Evolutionary conservation across 805 yeast genomes (phyloP).

Genomic region (Wickerhamomyces bovis): DNA sequence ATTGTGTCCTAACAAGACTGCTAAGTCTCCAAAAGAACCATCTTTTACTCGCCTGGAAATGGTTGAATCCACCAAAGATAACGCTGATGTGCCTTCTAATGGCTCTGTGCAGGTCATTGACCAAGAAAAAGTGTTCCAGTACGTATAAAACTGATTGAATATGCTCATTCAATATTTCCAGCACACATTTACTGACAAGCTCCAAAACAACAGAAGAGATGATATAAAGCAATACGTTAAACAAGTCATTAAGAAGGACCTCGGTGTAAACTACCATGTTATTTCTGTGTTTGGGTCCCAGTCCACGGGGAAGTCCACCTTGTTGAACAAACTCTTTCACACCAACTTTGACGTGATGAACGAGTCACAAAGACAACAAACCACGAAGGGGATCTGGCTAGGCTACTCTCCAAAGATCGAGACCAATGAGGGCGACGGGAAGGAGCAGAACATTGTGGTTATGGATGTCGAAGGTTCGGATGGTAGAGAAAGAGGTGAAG

Average conservation of each 20-base stretch:
- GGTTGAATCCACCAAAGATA: not conserved
- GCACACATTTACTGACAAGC: constrained; percentile 4
- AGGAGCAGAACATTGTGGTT: constrained; percentile 49
- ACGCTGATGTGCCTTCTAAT: constrained; percentile 1
- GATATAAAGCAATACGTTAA: constrained; percentile 22
- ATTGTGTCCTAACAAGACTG: too few relatives aligned
- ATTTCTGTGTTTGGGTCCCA: constrained; percentile 97
- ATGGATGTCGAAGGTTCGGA: constrained; percentile 99
- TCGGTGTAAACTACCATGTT: constrained; percentile 76
- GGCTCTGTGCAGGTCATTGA: constrained; percentile 46
- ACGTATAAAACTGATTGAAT: not conserved
- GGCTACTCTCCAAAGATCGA: constrained; percentile 46
- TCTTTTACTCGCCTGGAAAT: not conserved
- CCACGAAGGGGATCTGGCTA: constrained; percentile 82
- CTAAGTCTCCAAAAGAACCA: not conserved
- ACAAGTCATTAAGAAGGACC: constrained; percentile 32
- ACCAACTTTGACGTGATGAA: constrained; percentile 93
- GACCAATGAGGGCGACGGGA: constrained; percentile 12
- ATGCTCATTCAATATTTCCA: too few relatives aligned
- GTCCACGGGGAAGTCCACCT: constrained; percentile 92
- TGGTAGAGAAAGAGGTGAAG: constrained; percentile 97
- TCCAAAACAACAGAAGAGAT: not conserved
- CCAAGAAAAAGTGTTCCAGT: constrained; percentile 44
- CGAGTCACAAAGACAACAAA: constrained; percentile 78
- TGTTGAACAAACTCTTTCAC: constrained; percentile 78